Evolutionary conservation across 192 early-diverging fungal genomes (phyloP), one percentile per base, ranked within the genome.

Genomic region (Umbelopsis sp.): DNA sequence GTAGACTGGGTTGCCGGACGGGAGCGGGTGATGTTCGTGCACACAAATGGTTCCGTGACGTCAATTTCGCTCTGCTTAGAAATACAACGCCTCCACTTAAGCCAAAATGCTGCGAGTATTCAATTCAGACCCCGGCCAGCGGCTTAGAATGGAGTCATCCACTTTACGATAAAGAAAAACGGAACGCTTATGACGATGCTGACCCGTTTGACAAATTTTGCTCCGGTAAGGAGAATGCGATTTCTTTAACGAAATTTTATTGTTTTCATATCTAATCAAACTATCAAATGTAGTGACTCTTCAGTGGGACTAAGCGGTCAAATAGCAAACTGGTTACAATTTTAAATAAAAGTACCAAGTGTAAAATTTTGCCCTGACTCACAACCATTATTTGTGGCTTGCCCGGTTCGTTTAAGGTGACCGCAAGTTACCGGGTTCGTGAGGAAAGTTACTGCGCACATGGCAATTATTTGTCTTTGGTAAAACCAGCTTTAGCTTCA

Each of bases 1-100:
- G 89, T 71, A 88, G 94, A 24, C 83, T 96, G 68, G 94, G 94
- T 20, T 94, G 95, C 67, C 77, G 94, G 69, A 88, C 89, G 67
- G 90, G 84, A 8, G 82, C 90, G 17, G 88, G 86, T 31, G 95
- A 96, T 74, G 87, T 96, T 68, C 93, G 93, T 70, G 76, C 77
- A 20, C 95, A 96, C 76, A 81, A 87, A 76, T 96, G 93, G 93
- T 94, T 96, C 66, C 73, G 81, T 22, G 85, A 86, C 43, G 89
- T 93, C 10, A 88, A 93, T 80, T 96, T 62, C 14, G 56, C 56
- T 16, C 17, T 62, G 31, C 16, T 62, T 62, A 36, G 56, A 62
- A 62, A 62, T 62, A 62, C 56, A 62, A 34, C 11, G 17, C 56
- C 56, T 1, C 56, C 56, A n/a, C 26, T 62, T 12, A 1, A 62